These are phyloP conservation scores for Ceratocystis papillata DNA, from an alignment of 2,329 filamentous ascomycete species.

Conservation along the genomic window DNA sequence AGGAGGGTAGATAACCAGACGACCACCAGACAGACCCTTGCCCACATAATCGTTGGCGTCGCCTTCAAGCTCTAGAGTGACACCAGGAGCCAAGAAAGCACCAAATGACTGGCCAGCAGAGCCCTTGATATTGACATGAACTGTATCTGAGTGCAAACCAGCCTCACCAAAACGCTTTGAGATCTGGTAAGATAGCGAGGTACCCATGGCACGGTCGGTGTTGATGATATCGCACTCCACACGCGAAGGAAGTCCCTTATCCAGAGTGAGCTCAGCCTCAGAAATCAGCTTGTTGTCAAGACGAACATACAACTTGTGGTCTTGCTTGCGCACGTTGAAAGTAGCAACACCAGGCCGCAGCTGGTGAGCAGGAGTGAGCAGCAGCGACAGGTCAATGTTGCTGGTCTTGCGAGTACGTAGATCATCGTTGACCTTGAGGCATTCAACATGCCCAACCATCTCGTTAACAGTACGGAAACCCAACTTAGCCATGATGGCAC, in stretches of 20 bases:
- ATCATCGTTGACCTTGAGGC: slow-evolving; percentile 77
- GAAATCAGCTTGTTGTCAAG: slow-evolving; percentile 96
- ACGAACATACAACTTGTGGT: slow-evolving; percentile 83
- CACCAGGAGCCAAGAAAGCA: slow-evolving; percentile 83
- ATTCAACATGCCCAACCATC: slow-evolving; percentile 89
- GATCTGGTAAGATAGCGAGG: slow-evolving; percentile 90
- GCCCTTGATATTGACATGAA: slow-evolving; percentile 92
- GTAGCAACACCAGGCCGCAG: slow-evolving; percentile 88
- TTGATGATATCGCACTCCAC: slow-evolving; percentile 96
- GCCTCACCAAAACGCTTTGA: slow-evolving; percentile 84
- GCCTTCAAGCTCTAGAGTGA: slow-evolving; percentile 89
- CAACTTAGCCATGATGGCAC: slow-evolving; percentile 92
- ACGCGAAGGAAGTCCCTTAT: slow-evolving; percentile 83
- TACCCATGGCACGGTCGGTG: slow-evolving; percentile 86
- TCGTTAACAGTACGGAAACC: slow-evolving; percentile 94
- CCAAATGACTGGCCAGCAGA: slow-evolving; percentile 95
- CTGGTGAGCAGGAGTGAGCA: slow-evolving; percentile 90
- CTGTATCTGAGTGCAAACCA: slow-evolving; percentile 81
- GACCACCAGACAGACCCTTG: slow-evolving; percentile 87
- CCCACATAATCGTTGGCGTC: slow-evolving; percentile 96
- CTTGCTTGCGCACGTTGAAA: slow-evolving; percentile 96
- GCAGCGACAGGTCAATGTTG: slow-evolving; percentile 86
- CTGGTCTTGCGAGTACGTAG: slow-evolving; percentile 77
- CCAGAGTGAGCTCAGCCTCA: slow-evolving; percentile 84
- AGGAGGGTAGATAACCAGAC: slow-evolving; percentile 85